phyloP scores from a whole-genome alignment of 129 eudicot species.

The Deinandra increscens region DNA sequence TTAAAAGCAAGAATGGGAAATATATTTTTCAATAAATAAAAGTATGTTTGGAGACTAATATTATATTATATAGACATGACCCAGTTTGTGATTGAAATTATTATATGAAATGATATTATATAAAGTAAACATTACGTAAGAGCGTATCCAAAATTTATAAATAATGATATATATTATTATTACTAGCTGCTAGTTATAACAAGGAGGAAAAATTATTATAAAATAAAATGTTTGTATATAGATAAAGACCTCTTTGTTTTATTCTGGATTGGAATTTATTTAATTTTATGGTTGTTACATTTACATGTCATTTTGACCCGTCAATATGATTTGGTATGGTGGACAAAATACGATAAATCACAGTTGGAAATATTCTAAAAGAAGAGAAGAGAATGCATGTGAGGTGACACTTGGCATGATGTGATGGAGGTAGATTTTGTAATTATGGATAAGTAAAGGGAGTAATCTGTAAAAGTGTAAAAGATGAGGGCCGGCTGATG shows the following conservation, averaged over 20 bases:
- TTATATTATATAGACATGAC: no score
- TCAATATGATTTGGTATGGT: not conserved
- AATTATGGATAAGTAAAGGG: not conserved
- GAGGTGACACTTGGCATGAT: constrained; percentile 25
- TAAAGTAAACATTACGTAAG: no score
- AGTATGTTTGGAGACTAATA: no score
- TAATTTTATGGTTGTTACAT: not conserved
- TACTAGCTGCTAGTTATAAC: no score
- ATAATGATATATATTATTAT: no score
- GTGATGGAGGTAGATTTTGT: not conserved
- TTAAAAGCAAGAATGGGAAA: no score
- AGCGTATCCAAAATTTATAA: no score
- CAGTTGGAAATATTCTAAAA: not conserved
- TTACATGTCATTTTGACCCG: not conserved
- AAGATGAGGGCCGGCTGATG: constrained; percentile 34
- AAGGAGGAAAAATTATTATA: no score
- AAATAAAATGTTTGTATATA: not conserved
- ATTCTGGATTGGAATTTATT: not conserved
- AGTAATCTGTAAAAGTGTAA: not conserved
- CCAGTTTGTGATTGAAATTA: no score
- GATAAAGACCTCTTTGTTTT: not conserved
- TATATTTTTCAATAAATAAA: no score
- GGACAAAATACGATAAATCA: not conserved
- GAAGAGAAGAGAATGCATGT: not conserved
- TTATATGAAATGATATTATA: no score